Evolutionary conservation across 148 eudicot genomes (phyloP).

Genomic region (Camellia japonica): DNA sequence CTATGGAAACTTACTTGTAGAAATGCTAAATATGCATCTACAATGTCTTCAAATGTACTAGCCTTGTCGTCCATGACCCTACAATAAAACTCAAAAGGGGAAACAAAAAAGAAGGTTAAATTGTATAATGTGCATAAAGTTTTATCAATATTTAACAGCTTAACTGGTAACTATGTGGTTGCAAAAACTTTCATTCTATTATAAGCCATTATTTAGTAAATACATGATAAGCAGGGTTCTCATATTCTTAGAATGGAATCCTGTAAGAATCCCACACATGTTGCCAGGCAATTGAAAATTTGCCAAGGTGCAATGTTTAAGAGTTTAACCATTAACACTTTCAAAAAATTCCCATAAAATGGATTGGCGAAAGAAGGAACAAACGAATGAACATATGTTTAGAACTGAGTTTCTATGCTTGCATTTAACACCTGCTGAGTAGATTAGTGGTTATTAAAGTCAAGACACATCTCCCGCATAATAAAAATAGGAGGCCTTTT

Average conservation of each 20-base stretch:
- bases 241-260: background rate
- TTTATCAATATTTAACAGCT: background rate
- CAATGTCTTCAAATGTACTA: constrained; percentile 78
- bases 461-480: too few species aligned
- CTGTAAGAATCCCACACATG: background rate
- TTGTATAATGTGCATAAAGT: background rate
- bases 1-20: constrained; percentile 57
- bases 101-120: background rate
- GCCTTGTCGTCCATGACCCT: constrained; percentile 62
- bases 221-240: background rate
- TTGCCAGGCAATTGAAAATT: background rate
- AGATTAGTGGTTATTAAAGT: too few species aligned
- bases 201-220: background rate
- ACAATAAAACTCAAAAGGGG: constrained; percentile 21
- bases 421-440: background rate
- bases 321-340: background rate
- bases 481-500: too few species aligned
- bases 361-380: background rate
- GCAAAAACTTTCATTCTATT: background rate
- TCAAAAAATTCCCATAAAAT: background rate
- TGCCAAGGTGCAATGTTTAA: background rate
- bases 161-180: background rate
- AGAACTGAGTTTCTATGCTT: background rate
- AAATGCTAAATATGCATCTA: constrained; percentile 92
- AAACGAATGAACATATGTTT: background rate